Evolutionary conservation across 768 basidiomycete species (phyloP).

Genomic region (Lactarius pseudohatsudake): DNA sequence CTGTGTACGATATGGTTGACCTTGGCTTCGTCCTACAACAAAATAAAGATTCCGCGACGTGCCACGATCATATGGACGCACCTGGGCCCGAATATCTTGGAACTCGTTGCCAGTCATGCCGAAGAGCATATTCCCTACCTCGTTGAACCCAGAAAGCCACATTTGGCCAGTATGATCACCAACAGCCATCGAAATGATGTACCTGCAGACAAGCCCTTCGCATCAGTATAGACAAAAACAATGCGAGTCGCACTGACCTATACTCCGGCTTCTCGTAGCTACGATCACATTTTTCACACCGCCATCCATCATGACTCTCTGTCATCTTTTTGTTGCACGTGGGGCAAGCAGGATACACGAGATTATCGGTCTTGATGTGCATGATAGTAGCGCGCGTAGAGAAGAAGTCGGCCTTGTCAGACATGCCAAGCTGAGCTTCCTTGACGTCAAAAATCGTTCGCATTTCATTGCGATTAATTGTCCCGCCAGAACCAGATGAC

Average conservation of each 20-base stretch:
- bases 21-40: constrained; percentile 53
- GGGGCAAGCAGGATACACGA: constrained; percentile 89
- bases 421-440: constrained; percentile 68
- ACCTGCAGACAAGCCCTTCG: constrained; percentile 43
- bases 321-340: constrained; percentile 91
- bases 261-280: constrained; percentile 69
- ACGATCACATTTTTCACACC: constrained; percentile 90
- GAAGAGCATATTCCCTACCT: constrained; percentile 75
- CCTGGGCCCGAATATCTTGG: constrained; percentile 72
- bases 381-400: constrained; percentile 78
- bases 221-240: constrained; percentile 1
- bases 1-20: constrained; percentile 61
- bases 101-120: constrained; percentile 79
- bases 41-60: background rate
- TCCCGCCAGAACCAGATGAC: constrained; percentile 37
- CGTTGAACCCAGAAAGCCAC: constrained; percentile 97
- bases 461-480: constrained; percentile 71
- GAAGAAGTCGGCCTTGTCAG: constrained; percentile 81
- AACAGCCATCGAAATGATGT: constrained; percentile 81
- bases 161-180: constrained; percentile 88
- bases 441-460: constrained; percentile 77
- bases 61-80: constrained; percentile 32
- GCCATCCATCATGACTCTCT: constrained; percentile 66
- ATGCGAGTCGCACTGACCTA: constrained; percentile 52
- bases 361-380: constrained; percentile 80